Conservation (phyloP, 2,329 filamentous ascomycete species). For the Eutypa lata region DNA sequence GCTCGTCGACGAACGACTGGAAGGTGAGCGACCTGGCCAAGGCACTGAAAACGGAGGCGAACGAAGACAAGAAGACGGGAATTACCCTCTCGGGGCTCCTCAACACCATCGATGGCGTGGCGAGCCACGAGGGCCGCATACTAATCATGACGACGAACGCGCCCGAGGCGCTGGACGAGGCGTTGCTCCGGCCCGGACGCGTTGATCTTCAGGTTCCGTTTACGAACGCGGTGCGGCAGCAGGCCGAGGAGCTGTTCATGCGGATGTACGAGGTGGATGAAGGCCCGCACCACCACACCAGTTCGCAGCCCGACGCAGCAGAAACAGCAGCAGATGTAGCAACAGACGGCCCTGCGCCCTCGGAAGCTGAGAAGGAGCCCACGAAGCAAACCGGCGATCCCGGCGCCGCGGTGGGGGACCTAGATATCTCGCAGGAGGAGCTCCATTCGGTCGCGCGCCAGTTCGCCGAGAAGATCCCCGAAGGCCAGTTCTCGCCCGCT, state of each 20-base stretch:
- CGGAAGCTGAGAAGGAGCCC: not conserved
- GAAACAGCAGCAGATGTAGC: conserved; percentile 2
- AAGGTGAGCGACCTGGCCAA: conserved; percentile 41
- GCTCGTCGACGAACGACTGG: conserved; percentile 22
- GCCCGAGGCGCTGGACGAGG: conserved; percentile 69
- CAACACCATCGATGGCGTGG: conserved; percentile 81
- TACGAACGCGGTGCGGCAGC: conserved; percentile 50
- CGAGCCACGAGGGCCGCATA: conserved; percentile 73
- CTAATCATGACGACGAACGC: conserved; percentile 82
- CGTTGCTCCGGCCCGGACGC: conserved; percentile 69
- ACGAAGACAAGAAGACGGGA: conserved; percentile 37
- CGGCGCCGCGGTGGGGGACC: conserved; percentile 17
- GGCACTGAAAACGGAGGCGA: conserved; percentile 38
- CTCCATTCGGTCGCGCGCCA: conserved; percentile 41
- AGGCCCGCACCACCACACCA: conserved; percentile 6
- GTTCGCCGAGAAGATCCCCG: conserved; percentile 49
- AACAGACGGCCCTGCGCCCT: not conserved
- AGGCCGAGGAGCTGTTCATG: conserved; percentile 57
- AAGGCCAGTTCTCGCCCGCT: conserved; percentile 43
- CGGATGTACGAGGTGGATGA: conserved; percentile 56
- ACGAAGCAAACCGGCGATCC: not conserved
- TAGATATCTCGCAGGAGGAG: conserved; percentile 35
- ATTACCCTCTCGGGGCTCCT: conserved; percentile 77
- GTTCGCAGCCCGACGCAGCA: not conserved
- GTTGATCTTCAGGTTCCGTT: conserved; percentile 70